Conservation (phyloP, 2,329 filamentous ascomycete species). For the Fusarium sp. region DNA sequence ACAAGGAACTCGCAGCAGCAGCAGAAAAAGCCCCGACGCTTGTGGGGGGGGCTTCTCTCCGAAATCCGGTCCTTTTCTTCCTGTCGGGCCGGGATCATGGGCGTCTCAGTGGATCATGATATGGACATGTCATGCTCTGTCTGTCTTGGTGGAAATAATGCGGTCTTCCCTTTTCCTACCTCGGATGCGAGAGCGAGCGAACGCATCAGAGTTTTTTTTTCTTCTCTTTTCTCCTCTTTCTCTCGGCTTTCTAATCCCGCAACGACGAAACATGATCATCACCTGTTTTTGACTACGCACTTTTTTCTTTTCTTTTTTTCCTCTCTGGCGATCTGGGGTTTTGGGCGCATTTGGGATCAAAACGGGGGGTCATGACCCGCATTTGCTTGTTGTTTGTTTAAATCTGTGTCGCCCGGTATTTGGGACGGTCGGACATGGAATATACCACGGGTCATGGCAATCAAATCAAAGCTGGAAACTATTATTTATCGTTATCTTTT, state of each 20-base stretch:
- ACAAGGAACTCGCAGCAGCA: background rate
- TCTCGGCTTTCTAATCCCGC: background rate
- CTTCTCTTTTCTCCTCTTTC: background rate
- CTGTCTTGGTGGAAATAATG: background rate
- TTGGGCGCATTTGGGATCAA: conserved; percentile 17
- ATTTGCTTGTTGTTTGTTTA: background rate
- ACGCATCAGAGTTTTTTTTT: background rate
- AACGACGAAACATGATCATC: conserved; percentile 13
- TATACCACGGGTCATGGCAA: conserved; percentile 23
- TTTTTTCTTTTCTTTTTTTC: background rate
- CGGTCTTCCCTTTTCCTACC: background rate
- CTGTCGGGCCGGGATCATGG: conserved; percentile 6
- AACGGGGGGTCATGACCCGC: conserved; percentile 12
- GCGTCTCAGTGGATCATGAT: background rate
- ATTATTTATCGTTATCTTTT: background rate
- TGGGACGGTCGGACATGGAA: conserved; percentile 10
- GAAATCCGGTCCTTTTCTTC: conserved; percentile 9
- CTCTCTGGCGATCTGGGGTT: conserved; percentile 23
- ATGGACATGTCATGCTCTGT: background rate
- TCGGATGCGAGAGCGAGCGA: background rate
- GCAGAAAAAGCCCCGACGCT: background rate
- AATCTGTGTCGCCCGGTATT: conserved; percentile 8
- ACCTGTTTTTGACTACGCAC: background rate
- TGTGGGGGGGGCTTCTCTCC: background rate
- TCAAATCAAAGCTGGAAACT: background rate